phyloP scores from a whole-genome alignment of 352 stramenopile genomes.

The Pythium chondricola region DNA sequence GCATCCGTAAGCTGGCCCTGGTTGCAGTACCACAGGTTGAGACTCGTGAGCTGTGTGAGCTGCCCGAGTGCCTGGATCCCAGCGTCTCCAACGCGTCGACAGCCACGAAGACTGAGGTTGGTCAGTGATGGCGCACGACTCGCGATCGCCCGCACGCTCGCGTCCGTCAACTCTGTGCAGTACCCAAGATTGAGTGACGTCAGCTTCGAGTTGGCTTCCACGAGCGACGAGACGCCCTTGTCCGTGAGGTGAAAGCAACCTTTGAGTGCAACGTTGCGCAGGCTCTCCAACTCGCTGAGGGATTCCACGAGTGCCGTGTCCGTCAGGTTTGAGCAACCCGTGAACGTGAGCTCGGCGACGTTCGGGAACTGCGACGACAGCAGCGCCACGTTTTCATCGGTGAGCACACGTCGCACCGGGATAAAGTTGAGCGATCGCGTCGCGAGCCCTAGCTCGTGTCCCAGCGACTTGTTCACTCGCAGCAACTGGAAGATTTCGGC shows the following conservation, averaged over 20 bases:
- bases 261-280: conserved; percentile 48
- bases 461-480: conserved; percentile 37
- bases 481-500: conserved; percentile 51
- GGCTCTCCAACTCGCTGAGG: conserved; percentile 26
- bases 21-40: conserved; percentile 82
- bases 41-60: conserved; percentile 34
- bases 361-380: conserved; percentile 43
- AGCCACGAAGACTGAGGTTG: conserved; percentile 57
- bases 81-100: conserved; percentile 44
- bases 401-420: conserved; percentile 32
- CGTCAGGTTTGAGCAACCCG: conserved; percentile 51
- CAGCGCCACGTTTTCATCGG: conserved; percentile 34
- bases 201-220: conserved; percentile 27
- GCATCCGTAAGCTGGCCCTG: conserved; percentile 66
- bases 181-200: conserved; percentile 69
- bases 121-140: conserved; percentile 28
- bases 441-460: conserved; percentile 31
- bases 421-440: conserved; percentile 54
- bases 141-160: conserved; percentile 42
- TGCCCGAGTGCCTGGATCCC: conserved; percentile 38
- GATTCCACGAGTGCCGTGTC: conserved; percentile 33
- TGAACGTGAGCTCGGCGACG: conserved; percentile 50
- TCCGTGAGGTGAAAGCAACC: conserved; percentile 68
- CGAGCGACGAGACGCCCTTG: conserved; percentile 12
- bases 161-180: conserved; percentile 67